Base-by-base conservation (phyloP, 495 filamentous ascomycete genomes). In the Alectoria sarmentosa region DNA sequence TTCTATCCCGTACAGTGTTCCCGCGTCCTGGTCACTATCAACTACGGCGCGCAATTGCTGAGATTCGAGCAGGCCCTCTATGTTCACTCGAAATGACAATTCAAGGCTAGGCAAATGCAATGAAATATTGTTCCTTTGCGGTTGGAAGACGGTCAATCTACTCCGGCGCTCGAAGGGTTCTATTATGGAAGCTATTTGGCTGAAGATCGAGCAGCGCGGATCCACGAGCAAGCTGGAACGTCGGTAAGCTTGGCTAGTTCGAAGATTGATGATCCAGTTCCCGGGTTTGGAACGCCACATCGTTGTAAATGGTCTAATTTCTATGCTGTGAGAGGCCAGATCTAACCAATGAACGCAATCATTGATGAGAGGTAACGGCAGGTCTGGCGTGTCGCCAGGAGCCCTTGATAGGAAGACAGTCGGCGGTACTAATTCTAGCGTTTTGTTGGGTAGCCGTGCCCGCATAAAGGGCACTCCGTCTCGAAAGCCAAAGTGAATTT, bases 291-390 rank as follows among this genome's bases (percentile, higher is more conserved):
- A 13, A 14, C 26, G 42, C 67, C 67, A 69, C 84, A 88, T 13
- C 75, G 75, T 34, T 71, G 30, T 1, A 70, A 63, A 37, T 2
- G 79, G 76, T 0, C 85, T 74, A 39, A 86, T 84, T 61, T 88
- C 82, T 2, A 89, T 54, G 4, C 63, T 57, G 0, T 69, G 67
- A 1, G 74, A 76, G 7, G 62, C 58, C 7, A 86, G 7, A 48
- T 87, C 74, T 4, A 88, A 68, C 86, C 86, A 89, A 66, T 89
- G 86, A 0, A 82, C 69, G 63, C 75, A 82, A 34, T 80, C 63
- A 7, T 77, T 61, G 6, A 82, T 63, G 23, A 88, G 78, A 1
- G 73, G 66, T 0, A 34, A 54, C 4, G 86, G 84, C 26, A 88
- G 73, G 56, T 68, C 66, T 7, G 58, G 58, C n/a, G 37, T 28